phyloP scores from a whole-genome alignment of 1,139 yeast genomes.

The Lodderomyces theae region DNA sequence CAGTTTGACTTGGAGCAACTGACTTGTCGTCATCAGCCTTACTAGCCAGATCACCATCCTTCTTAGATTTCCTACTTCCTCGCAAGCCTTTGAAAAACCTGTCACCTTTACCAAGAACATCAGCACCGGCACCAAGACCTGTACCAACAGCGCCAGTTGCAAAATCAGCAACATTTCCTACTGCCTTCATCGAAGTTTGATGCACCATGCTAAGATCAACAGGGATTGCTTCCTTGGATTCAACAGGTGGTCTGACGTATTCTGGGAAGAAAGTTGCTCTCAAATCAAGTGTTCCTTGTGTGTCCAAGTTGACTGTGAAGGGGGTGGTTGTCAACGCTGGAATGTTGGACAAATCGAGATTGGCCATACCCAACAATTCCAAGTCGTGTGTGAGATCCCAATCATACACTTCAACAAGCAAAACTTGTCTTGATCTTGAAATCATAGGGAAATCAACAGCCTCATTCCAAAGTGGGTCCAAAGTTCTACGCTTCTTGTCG shows the following conservation, averaged over 20 bases:
- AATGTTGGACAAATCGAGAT: conserved; percentile 48
- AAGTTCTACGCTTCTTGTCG: conserved; percentile 59
- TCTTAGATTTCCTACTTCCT: conserved; percentile 22
- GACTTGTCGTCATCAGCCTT: conserved; percentile 6
- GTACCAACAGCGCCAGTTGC: conserved; percentile 49
- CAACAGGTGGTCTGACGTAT: conserved; percentile 60
- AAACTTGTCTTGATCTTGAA: conserved; percentile 56
- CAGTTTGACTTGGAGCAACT: conserved; percentile 14
- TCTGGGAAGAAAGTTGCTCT: conserved; percentile 61
- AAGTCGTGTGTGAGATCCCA: conserved; percentile 77
- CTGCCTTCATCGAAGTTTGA: conserved; percentile 49
- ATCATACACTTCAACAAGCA: conserved; percentile 55
- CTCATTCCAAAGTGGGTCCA: conserved; percentile 72
- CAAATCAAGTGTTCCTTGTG: conserved; percentile 59
- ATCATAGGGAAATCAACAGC: conserved; percentile 53
- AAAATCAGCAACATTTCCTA: conserved; percentile 41
- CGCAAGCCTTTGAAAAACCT: conserved; percentile 35
- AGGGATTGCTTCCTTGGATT: conserved; percentile 39
- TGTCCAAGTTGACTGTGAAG: conserved; percentile 49
- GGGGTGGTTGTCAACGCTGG: conserved; percentile 44
- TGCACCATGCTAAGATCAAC: conserved; percentile 39
- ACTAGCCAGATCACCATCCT: conserved; percentile 9
- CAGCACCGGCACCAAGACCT: conserved; percentile 37
- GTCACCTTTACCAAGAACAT: conserved; percentile 48
- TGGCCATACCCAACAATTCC: conserved; percentile 54